These are phyloP conservation scores for Acanthamoeba triangularis DNA, from an alignment of 208 protist species.

Conservation along the genomic window DNA sequence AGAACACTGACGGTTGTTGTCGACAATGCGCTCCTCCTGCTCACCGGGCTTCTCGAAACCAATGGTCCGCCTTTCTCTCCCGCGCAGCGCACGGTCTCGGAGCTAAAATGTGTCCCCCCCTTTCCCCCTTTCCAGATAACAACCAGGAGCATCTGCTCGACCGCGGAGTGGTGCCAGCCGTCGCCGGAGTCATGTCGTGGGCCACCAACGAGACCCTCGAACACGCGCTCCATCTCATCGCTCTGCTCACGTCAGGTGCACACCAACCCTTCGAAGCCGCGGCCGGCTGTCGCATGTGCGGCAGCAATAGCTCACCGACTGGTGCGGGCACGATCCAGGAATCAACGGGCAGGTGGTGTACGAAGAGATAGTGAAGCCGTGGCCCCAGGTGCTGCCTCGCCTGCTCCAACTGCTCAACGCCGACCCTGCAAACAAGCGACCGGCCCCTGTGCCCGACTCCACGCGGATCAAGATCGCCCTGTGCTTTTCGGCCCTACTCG, in stretches of 20 bases:
- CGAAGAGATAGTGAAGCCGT: slow-evolving; percentile 15
- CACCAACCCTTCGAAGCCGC: background rate
- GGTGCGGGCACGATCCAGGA: background rate
- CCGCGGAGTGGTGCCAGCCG: slow-evolving; percentile 1
- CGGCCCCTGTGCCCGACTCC: background rate
- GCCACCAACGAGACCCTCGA: slow-evolving; percentile 68
- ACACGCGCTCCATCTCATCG: slow-evolving; percentile 61
- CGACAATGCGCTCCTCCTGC: slow-evolving; percentile 55
- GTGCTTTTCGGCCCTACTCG: slow-evolving; percentile 54
- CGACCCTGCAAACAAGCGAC: background rate
- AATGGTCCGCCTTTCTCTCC: background rate
- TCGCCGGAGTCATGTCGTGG: slow-evolving; percentile 67
- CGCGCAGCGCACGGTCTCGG: background rate
- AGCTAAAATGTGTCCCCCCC: background rate
- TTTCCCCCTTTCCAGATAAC: background rate
- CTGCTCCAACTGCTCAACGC: slow-evolving; percentile 64
- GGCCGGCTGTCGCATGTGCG: background rate
- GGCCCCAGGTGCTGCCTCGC: slow-evolving; percentile 39
- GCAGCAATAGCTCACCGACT: no score
- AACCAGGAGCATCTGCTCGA: slow-evolving; percentile 60
- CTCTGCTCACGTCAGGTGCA: slow-evolving; percentile 43
- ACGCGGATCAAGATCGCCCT: slow-evolving; percentile 52
- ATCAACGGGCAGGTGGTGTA: slow-evolving; percentile 63
- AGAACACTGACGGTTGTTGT: background rate
- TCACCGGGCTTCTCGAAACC: slow-evolving; percentile 48